Evolutionary conservation across 2,329 filamentous ascomycete genomes (phyloP), one percentile per base, ranked within the genome.

Genomic region (Fonsecaea pedrosoi): DNA sequence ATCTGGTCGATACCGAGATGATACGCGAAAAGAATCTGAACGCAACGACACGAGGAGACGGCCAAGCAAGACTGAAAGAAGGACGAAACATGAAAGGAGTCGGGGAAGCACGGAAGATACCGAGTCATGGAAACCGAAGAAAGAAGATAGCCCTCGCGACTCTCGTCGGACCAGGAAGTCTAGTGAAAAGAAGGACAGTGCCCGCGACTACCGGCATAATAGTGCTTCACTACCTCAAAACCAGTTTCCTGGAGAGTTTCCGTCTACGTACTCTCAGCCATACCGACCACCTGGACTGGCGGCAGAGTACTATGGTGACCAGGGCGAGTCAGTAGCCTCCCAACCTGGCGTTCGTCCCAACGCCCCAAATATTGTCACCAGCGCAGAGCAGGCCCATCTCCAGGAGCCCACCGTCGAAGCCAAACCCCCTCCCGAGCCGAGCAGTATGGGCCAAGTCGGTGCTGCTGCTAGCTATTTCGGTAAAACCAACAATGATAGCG

Each of bases 231-330:
- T 86, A 37, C 67, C 70, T 48, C 77, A 81, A 40, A 81, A 84
- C 71, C 87, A 88, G 72, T 89, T 89, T 71, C 86, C 86, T 5
- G 85, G 85, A 57, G 86, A 87, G 73, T 80, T 86, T 64, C 83
- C 85, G 15, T 68, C 75, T 5, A 75, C 78, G 10, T 82, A 77
- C 66, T 71, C 83, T 9, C 74, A 78, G 57, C 81, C 84, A 53
- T 84, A 82, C 71, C 77, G 79, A 62, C 81, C 82, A 61, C 77
- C 78, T 64, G 87, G 87, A 37, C 80, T 81, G 40, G 86, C 86
- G 5, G 83, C 87, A 15, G 86, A 88, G 38, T 89, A 87, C 74
- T 89, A 89, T 74, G 82, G 84, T 53, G 87, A 89, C 73, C 82
- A 86, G 71, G 87, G 87, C 10, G 79, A 89, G 73, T 88, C 85